Conservation (phyloP, 371 early-diverging fungal genomes). For the Apophysomyces trapeziformis region DNA sequence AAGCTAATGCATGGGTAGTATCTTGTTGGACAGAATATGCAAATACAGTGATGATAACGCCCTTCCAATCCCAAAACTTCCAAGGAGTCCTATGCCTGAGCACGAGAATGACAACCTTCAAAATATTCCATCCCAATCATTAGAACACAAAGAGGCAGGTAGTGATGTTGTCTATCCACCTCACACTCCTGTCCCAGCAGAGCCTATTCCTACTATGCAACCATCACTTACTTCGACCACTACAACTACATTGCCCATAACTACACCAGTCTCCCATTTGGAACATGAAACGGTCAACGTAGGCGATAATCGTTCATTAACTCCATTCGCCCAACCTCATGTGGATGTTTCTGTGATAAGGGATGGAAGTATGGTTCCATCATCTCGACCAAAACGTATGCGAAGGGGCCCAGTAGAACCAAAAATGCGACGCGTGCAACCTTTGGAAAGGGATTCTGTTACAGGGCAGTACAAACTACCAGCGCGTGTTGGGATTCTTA, state of each 20-base stretch:
- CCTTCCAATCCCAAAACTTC: background rate
- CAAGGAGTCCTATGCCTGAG: background rate
- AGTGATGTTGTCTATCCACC: background rate
- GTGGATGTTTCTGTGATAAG: slow-evolving; percentile 22
- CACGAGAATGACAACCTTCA: background rate
- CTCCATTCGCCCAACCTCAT: background rate
- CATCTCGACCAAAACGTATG: slow-evolving; percentile 50
- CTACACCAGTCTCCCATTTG: background rate
- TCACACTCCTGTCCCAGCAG: background rate
- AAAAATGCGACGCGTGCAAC: slow-evolving; percentile 54
- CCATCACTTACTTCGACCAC: background rate
- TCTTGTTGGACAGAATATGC: slow-evolving; percentile 12
- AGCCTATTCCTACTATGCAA: background rate
- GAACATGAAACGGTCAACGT: background rate
- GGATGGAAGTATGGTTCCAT: slow-evolving; percentile 29
- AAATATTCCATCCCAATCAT: background rate
- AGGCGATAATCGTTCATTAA: background rate
- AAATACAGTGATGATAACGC: slow-evolving; percentile 4
- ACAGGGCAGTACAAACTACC: slow-evolving; percentile 76
- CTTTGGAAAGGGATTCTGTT: slow-evolving; percentile 59
- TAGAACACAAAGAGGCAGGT: background rate
- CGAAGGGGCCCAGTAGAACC: slow-evolving; percentile 35
- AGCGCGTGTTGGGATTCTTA: slow-evolving; percentile 76
- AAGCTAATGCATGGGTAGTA: background rate
- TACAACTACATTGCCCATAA: background rate